Evolutionary conservation across 75 land plant genomes (phyloP), one percentile per base, ranked within the genome.

Genomic region (Pseudotsuga menziesii): DNA sequence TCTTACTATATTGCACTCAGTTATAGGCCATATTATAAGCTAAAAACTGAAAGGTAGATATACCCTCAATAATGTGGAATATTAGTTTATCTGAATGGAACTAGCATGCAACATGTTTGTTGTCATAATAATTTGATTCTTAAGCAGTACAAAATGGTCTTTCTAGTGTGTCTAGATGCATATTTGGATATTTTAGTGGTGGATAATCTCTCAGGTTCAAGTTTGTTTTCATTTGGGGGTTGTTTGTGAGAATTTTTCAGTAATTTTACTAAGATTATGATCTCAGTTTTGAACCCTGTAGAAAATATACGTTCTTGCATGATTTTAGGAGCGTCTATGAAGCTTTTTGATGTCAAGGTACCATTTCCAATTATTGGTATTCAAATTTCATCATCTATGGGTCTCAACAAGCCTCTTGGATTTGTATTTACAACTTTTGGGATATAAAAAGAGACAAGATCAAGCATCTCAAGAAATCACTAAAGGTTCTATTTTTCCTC

Each of bases 161-260:
- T 73, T 57, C 15, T 58, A 59, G 57, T 72, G 29, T 88, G 86
- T 85, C 90, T 89, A 23, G 69, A 35, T 23, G 87, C 85, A 48
- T 80, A 57, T 23, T 17, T 91, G 76, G 90, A 91, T 59, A 85
- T 91, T 75, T 74, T 84, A 64, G 78, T 91, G 78, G 70, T 83
- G 57, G 93, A 91, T 61, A 78, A 78, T 55, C 13, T 78, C 56
- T 58, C 77, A 20, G 90, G 88, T 6, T 64, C 87, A 60, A 84
- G 78, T 36, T 80, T 78, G 63, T 73, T 86, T 0, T 48, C 78
- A 27, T 81, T 86, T 76, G 87, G 83, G 75, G 87, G 84, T 71
- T 86, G 83, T 81, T 41, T 91, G 80, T 56, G 58, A 35, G 72
- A 81, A 59, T 90, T 82, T 44, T 78, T 83, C 3, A 79, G 82